phyloP scores from a whole-genome alignment of 2,329 filamentous ascomycete species.

The Cercospora sp. region DNA sequence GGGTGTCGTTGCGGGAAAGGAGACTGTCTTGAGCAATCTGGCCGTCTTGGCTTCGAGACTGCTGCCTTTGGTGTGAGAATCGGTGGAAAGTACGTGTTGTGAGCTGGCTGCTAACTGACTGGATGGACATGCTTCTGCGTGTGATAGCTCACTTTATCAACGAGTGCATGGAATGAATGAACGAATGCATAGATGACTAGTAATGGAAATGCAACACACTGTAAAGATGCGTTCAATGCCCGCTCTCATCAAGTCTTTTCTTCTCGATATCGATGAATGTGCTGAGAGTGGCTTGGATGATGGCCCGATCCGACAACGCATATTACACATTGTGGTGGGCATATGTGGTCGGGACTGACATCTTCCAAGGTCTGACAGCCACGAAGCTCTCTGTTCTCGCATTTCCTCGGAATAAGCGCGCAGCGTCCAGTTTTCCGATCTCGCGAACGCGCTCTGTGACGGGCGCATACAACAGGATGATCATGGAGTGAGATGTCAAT shows the following conservation, averaged over 20 bases:
- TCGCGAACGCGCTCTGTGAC: background rate
- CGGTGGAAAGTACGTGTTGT: background rate
- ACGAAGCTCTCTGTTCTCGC: background rate
- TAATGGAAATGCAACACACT: background rate
- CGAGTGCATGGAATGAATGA: background rate
- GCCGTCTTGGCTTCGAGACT: constrained; percentile 62
- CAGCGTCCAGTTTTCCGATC: background rate
- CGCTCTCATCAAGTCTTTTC: background rate
- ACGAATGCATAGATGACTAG: background rate
- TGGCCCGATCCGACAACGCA: too few relatives aligned
- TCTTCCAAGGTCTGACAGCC: too few relatives aligned
- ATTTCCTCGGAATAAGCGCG: too few relatives aligned
- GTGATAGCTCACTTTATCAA: background rate
- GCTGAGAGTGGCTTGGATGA: too few relatives aligned
- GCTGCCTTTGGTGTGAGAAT: constrained; percentile 41
- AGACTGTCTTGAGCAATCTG: constrained; percentile 58
- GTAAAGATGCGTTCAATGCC: background rate
- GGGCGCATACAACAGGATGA: background rate
- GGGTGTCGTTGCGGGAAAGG: constrained; percentile 51
- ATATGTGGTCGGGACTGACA: too few relatives aligned
- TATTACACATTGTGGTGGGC: too few relatives aligned
- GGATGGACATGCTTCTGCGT: background rate
- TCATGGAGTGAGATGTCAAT: background rate
- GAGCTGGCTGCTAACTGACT: background rate
- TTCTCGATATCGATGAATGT: too few relatives aligned